Conservation (phyloP, 345 rosid genomes). For the Theobroma cacao region DNA sequence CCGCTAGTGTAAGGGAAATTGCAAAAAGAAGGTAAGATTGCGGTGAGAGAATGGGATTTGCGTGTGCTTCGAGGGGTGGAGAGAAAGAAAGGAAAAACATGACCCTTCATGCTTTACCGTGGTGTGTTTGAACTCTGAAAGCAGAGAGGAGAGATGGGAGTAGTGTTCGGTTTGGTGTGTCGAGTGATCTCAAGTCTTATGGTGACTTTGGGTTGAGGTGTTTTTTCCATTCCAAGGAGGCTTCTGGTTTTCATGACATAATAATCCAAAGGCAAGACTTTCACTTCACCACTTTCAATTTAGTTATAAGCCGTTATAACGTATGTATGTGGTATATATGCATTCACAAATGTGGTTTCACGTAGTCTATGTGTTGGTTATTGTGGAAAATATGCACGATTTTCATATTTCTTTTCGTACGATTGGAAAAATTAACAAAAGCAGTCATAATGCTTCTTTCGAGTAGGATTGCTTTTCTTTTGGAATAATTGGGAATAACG, state of each 20-base stretch:
- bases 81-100: not conserved
- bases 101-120: not conserved
- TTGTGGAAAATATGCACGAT: not conserved
- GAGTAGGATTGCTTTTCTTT: not conserved
- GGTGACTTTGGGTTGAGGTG: not conserved
- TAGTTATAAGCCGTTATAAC: not conserved
- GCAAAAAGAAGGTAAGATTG: conserved; percentile 17
- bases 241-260: not conserved
- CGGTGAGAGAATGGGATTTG: conserved; percentile 24
- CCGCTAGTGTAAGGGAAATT: not conserved
- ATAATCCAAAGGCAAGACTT: not conserved
- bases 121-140: not conserved
- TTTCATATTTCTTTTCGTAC: not conserved
- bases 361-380: not conserved
- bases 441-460: not conserved
- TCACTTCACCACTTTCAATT: too few relatives aligned
- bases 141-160: not conserved
- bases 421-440: not conserved
- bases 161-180: not conserved
- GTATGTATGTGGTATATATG: not conserved
- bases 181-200: not conserved
- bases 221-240: not conserved
- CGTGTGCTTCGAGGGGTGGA: conserved; percentile 11
- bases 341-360: not conserved
- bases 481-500: too few relatives aligned